Base-by-base conservation (phyloP, 192 early-diverging fungal genomes). In the Backusella tarrabulga region DNA sequence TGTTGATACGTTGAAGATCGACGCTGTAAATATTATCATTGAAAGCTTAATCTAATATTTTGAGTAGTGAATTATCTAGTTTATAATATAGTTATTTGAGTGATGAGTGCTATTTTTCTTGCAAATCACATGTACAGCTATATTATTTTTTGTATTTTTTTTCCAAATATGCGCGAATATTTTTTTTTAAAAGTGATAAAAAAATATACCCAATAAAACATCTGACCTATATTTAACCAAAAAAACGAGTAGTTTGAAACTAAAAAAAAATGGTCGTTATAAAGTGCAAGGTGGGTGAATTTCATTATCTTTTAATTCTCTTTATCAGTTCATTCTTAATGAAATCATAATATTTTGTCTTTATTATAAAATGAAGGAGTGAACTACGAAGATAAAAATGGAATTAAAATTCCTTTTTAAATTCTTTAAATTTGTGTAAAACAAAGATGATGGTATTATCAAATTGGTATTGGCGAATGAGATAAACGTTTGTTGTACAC, bases 201-300 rank as follows among this genome's bases (percentile, higher is more conserved):
- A 50, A 50, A 50, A 50, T 50, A 50, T 50, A 50, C 46, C 46
- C 17, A 50, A n/a, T n/a, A 23, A 60, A 63, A 63, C 56, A 63
- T 63, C 56, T 63, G 56, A 63, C 56, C 56, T 63, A 63, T 63
- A 63, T 63, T 63, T 63, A 63, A 29, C 56, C 38, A 40, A 40
- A 40, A 40, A 40, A 38, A 40, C 26, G 21, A 11, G 56, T 26
- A 60, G 21, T 60, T 60, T 60, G 46, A 50, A 50, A 50, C 46
- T 50, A 50, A 50, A 67, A 67, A 32, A 32, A 12, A 15, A 67
- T 34, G 32, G 12, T 29, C 29, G 9, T 36, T 23, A 41, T 17
- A 70, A 26, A 70, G 41, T 15, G 36, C 7, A 35, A 38, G 34
- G 12, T 26, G 19, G 3, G 7, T 29, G 34, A 15, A 19, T 38